These are phyloP conservation scores for Mycena rebaudengoi DNA, from an alignment of 768 basidiomycete genomes.

Conservation along the genomic window DNA sequence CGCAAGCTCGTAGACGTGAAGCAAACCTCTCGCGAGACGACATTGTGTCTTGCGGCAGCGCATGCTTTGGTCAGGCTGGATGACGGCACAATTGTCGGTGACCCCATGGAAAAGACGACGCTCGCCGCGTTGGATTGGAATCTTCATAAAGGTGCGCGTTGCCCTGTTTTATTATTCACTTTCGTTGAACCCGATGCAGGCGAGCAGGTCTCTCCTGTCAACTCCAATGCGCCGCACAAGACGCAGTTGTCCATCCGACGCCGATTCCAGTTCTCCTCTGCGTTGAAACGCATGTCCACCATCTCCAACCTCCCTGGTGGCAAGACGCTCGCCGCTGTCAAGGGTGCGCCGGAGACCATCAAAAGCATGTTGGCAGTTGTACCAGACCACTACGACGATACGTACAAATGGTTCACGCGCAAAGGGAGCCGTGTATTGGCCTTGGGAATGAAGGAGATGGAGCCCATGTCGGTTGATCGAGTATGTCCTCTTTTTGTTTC, in stretches of 20 bases:
- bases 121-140: slow-evolving; percentile 92
- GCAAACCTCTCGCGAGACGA: slow-evolving; percentile 79
- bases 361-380: slow-evolving; percentile 81
- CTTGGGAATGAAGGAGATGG: slow-evolving; percentile 87
- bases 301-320: slow-evolving; percentile 72
- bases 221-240: slow-evolving; percentile 61
- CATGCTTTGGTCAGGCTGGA: slow-evolving; percentile 95
- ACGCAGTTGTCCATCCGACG: slow-evolving; percentile 79
- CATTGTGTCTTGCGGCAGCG: slow-evolving; percentile 88
- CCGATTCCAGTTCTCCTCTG: slow-evolving; percentile 97
- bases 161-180: background rate
- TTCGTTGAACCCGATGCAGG: slow-evolving; percentile 53
- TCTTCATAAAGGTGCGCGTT: slow-evolving; percentile 64
- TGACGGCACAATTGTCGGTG: slow-evolving; percentile 93
- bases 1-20: slow-evolving; percentile 81
- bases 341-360: slow-evolving; percentile 98
- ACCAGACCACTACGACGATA: slow-evolving; percentile 88
- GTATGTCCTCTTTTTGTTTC: slow-evolving; percentile 47
- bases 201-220: slow-evolving; percentile 73
- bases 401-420: slow-evolving; percentile 94
- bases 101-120: slow-evolving; percentile 99
- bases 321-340: slow-evolving; percentile 76
- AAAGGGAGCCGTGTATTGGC: slow-evolving; percentile 95
- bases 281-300: slow-evolving; percentile 97
- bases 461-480: slow-evolving; percentile 73